Evolutionary conservation across 2,329 filamentous ascomycete genomes (phyloP).

Genomic region (Botrytis medusae): DNA sequence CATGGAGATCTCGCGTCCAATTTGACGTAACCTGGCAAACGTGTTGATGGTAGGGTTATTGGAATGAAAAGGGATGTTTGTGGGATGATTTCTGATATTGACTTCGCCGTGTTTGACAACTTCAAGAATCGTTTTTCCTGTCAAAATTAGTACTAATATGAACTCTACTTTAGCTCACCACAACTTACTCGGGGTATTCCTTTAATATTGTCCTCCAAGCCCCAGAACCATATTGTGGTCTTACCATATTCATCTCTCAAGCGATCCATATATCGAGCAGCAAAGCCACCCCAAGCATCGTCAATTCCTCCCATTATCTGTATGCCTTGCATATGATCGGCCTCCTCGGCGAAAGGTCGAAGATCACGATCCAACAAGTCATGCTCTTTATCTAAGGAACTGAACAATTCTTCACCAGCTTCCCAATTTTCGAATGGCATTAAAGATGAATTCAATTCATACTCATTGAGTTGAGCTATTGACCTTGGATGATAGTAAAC

Average conservation of each 20-base stretch:
- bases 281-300: constrained; percentile 81
- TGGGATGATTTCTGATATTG: constrained; percentile 65
- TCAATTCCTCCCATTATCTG: constrained; percentile 73
- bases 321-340: constrained; percentile 85
- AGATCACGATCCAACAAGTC: constrained; percentile 90
- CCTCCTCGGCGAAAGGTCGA: constrained; percentile 85
- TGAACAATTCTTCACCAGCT: constrained; percentile 74
- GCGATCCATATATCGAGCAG: constrained; percentile 69
- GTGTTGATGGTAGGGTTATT: constrained; percentile 60
- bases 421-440: constrained; percentile 80
- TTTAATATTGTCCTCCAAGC: constrained; percentile 62
- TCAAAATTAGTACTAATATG: constrained; percentile 23
- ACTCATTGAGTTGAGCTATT: constrained; percentile 83
- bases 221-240: constrained; percentile 83
- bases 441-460: constrained; percentile 75
- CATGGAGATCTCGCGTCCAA: constrained; percentile 68
- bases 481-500: constrained; percentile 91
- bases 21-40: constrained; percentile 56
- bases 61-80: constrained; percentile 79
- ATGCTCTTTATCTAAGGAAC: constrained; percentile 71
- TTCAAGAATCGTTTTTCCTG: constrained; percentile 64
- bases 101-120: constrained; percentile 71
- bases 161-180: constrained; percentile 15
- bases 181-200: constrained; percentile 53
- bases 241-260: constrained; percentile 91